Base-by-base conservation (phyloP, 2,329 filamentous ascomycete species). In the Shiraia sp. region DNA sequence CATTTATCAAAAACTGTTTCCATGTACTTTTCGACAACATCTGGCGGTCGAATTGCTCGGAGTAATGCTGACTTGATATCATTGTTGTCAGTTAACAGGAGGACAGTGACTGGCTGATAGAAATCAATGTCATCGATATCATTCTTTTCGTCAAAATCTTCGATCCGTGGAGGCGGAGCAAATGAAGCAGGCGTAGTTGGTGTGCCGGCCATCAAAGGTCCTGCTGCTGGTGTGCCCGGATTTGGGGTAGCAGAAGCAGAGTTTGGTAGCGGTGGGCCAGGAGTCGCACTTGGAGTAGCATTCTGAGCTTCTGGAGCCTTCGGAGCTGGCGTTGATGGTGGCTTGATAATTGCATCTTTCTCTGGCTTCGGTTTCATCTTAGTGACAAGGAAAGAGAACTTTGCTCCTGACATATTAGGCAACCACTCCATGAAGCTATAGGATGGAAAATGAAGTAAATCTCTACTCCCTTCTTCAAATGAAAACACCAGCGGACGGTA, bases 381-480 rank as follows among this genome's bases (percentile, higher is more conserved):
- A 5, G 88, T 86, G 45, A 91, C 82, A 9, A 93, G 73, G 60
- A 92, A 93, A 1, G 87, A 91, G 3, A 85, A 85, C 30, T 90
- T 78, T 2, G 88, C 79, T 42, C 83, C 78, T 36, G 81, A 79
- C 2, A 80, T 79, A 3, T 68, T 66, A n/a, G 76, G 75, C 2
- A 84, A 72, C 59, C 82, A 84, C 62, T 93, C 87, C 35, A 92
- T 66, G 24, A 92, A 85, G 66, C 85, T 87, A 61, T 87, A 86
- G 53, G 85, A 87, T 2, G 88, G 88, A 50, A 93, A 91, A 33
- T 89, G 72, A 62, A 88, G 91, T 17, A 87, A 80, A 64, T 92
- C 88, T 32, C 86, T 87, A 29, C 66, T 67, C n/a, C 66, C 66
- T 36, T 70, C 64, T 3, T 59, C 57, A 38, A 72, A 72, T 17